Conservation (phyloP, 768 basidiomycete species). For the Dioszegia hungarica region DNA sequence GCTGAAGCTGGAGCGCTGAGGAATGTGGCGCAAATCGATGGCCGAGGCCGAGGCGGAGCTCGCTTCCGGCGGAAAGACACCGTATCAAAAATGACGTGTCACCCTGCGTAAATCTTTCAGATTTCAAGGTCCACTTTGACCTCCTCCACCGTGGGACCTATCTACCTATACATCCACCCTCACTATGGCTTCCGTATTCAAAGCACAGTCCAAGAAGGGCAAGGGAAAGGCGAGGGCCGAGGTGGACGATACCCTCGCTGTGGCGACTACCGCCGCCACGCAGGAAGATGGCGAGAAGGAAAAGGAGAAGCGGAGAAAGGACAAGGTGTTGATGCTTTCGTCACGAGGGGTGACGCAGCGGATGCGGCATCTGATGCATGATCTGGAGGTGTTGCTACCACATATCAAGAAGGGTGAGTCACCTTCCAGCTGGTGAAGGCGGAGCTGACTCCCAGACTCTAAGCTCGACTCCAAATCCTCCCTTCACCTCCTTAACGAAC, state of each 20-base stretch:
- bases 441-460: constrained; percentile 60
- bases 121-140: not conserved
- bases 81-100: constrained; percentile 1
- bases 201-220: constrained; percentile 7
- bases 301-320: constrained; percentile 70
- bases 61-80: too few species aligned
- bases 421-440: not conserved
- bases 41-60: too few species aligned
- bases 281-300: not conserved
- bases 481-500: constrained; percentile 83
- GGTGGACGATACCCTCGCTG: not conserved
- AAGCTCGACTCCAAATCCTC: constrained; percentile 97
- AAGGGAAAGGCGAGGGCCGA: constrained; percentile 7
- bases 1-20: too few species aligned
- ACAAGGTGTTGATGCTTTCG: constrained; percentile 84
- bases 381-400: constrained; percentile 80
- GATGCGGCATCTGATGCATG: constrained; percentile 96
- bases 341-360: constrained; percentile 92
- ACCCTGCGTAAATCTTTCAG: not conserved
- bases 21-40: too few species aligned
- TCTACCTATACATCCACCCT: not conserved
- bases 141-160: not conserved
- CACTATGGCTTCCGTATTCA: constrained; percentile 6
- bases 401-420: constrained; percentile 90
- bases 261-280: too few species aligned